Conservation (phyloP, 768 basidiomycete genomes). For the Lanmaoa rubissima region DNA sequence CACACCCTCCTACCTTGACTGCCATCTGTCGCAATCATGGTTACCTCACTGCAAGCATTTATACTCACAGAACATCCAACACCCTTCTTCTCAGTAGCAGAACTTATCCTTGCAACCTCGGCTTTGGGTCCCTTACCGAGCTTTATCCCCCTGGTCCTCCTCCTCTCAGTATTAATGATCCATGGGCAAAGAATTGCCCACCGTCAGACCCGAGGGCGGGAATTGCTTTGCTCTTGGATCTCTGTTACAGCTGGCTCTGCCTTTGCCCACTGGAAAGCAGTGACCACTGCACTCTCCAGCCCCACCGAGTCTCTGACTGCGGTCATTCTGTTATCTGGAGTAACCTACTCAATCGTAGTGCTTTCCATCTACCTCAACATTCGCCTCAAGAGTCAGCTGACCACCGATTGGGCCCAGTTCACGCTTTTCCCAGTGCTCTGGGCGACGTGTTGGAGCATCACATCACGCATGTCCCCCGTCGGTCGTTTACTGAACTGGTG, state of each 20-base stretch:
- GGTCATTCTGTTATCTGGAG: constrained; percentile 40
- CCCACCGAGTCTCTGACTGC: constrained; percentile 46
- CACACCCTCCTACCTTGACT: background rate
- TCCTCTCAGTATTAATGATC: constrained; percentile 26
- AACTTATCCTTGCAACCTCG: constrained; percentile 25
- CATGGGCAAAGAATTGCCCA: constrained; percentile 32
- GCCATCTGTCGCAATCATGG: constrained; percentile 16
- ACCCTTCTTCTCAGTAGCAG: constrained; percentile 20
- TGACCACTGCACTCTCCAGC: constrained; percentile 55
- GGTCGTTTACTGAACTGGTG: constrained; percentile 72
- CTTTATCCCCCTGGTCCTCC: constrained; percentile 35
- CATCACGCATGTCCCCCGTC: constrained; percentile 59
- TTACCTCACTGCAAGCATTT: constrained; percentile 19
- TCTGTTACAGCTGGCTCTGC: constrained; percentile 41
- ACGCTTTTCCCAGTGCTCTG: constrained; percentile 69
- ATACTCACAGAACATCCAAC: constrained; percentile 28
- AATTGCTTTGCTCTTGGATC: constrained; percentile 35
- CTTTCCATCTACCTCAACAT: constrained; percentile 39
- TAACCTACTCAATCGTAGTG: constrained; percentile 47
- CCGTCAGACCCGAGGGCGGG: constrained; percentile 29
- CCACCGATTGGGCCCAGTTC: constrained; percentile 41
- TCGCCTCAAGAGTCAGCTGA: constrained; percentile 30
- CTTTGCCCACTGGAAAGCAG: constrained; percentile 42
- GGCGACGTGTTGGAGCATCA: constrained; percentile 56
- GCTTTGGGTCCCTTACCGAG: constrained; percentile 31